Evolutionary conservation across 176 grass and related monocot species (phyloP), one percentile per base, ranked within the genome.

Genomic region (Olyra latifolia): DNA sequence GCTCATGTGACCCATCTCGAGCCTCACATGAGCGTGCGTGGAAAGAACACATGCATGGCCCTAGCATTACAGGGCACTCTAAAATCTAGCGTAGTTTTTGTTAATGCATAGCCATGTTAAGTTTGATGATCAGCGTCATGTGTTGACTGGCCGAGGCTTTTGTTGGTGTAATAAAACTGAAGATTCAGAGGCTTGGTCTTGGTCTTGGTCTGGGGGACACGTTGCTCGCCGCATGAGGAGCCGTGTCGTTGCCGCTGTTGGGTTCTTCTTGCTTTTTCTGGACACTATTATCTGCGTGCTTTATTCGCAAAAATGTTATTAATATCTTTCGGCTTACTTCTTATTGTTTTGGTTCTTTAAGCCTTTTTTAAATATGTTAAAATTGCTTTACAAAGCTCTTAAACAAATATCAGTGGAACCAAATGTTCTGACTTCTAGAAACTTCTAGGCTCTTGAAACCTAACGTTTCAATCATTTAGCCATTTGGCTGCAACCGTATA

Each of bases 31-130:
- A 89, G 65, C 64, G 41, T 57, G 46, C 71, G 42, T 39, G 47
- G 53, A 41, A 63, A 58, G 80, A 83, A 81, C 82, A n/a, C n/a
- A n/a, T n/a, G n/a, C n/a, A 71, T 89, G 87, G 56, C 82, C 71
- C 32, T 35, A 35, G 32, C 32, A 74, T 67, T 9, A 52, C 14
- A 69, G 44, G 62, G 81, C 42, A 35, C 60, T 9, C 75, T 15
- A 10, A 47, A 47, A 75, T 40, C 69, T 42, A 58, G 47, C 70
- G 22, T 7, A 27, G 41, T 16, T 16, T 9, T 59, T 75, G 50
- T 32, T 10, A 10, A 71, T 13, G 28, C 17, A 38, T 53, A 24
- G n/a, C 57, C 60, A 59, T 58, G 66, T 58, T 67, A 78, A 38
- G 15, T 74, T 66, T 70, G 32, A 35, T 61, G 25, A 15, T 3